Evolutionary conservation across 495 filamentous ascomycete species (phyloP).

Genomic region (Lophiotrema nucula): DNA sequence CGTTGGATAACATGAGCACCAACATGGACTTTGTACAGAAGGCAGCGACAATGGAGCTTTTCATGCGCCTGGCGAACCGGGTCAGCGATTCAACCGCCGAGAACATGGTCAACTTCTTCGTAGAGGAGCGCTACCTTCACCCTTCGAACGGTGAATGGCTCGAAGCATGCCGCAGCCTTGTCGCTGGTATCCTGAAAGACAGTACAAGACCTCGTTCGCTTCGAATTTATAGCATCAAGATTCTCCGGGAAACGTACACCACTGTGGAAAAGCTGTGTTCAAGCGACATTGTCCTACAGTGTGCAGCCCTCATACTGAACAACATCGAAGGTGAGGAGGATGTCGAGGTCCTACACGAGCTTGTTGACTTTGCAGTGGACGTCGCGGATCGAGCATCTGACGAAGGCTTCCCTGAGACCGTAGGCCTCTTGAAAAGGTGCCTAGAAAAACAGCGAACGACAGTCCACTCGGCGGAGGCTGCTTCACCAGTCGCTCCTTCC

Average conservation of each 20-base stretch:
- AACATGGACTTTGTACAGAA: constrained; percentile 50
- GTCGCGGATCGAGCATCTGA: constrained; percentile 42
- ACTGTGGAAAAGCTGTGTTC: constrained; percentile 41
- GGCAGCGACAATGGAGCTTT: constrained; percentile 67
- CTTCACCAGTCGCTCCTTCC: constrained; percentile 3
- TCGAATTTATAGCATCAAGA: constrained; percentile 57
- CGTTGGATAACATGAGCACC: constrained; percentile 34
- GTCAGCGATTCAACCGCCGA: constrained; percentile 59
- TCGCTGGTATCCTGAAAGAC: constrained; percentile 66
- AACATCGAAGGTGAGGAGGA: constrained; percentile 54
- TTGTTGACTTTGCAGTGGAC: constrained; percentile 52
- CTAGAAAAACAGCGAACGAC: constrained; percentile 3
- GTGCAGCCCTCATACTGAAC: constrained; percentile 49
- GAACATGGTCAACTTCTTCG: constrained; percentile 58
- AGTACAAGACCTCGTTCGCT: constrained; percentile 62
- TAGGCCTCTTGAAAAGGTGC: constrained; percentile 5
- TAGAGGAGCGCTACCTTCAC: constrained; percentile 63
- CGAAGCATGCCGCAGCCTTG: constrained; percentile 57
- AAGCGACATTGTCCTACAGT: constrained; percentile 7
- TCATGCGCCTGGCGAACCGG: constrained; percentile 56
- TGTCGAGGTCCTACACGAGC: constrained; percentile 41
- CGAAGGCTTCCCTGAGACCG: constrained; percentile 44
- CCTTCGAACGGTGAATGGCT: constrained; percentile 70
- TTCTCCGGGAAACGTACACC: constrained; percentile 65
- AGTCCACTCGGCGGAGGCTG: constrained; percentile 20